Evolutionary conservation across 768 basidiomycete genomes (phyloP).

Genomic region (Boletus pseudo-olivaceus): DNA sequence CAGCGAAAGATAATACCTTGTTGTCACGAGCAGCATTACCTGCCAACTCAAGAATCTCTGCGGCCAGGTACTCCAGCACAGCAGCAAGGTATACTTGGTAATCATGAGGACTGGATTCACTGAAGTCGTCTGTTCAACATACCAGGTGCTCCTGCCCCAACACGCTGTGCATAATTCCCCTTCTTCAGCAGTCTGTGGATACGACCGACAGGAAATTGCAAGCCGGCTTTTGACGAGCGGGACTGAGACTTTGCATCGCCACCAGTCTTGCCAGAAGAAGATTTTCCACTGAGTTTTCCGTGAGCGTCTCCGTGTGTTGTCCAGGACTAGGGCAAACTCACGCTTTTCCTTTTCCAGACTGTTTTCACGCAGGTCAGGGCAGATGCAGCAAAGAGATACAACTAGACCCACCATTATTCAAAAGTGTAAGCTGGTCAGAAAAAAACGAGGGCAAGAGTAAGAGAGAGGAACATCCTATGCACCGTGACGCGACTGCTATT

Average conservation of each 20-base stretch:
- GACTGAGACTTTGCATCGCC: slow-evolving; percentile 57
- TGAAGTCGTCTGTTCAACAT: slow-evolving; percentile 12
- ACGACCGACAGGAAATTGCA: slow-evolving; percentile 80
- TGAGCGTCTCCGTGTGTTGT: not conserved
- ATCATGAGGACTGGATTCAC: not conserved
- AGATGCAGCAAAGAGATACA: not conserved
- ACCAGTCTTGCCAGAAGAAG: slow-evolving; percentile 45
- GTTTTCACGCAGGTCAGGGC: slow-evolving; percentile 11
- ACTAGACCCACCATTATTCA: slow-evolving; percentile 32
- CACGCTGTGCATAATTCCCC: slow-evolving; percentile 68
- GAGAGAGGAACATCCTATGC: slow-evolving; percentile 2
- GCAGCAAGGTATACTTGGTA: slow-evolving; percentile 73
- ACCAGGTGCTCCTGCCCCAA: slow-evolving; percentile 70
- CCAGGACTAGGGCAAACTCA: slow-evolving; percentile 26
- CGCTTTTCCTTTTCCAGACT: slow-evolving; percentile 60
- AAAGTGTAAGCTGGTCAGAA: slow-evolving; percentile 4
- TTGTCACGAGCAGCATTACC: slow-evolving; percentile 77
- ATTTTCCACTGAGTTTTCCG: slow-evolving; percentile 39
- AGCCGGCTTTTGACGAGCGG: slow-evolving; percentile 61
- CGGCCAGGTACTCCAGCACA: slow-evolving; percentile 83
- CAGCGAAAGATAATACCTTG: slow-evolving; percentile 35
- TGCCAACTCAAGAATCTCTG: slow-evolving; percentile 84
- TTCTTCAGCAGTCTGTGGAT: slow-evolving; percentile 75
- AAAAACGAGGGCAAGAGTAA: slow-evolving; percentile 18
- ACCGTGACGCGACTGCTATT: slow-evolving; percentile 29